Evolutionary conservation across 192 early-diverging fungal species (phyloP).

Genomic region (Chytriomyces sp.): DNA sequence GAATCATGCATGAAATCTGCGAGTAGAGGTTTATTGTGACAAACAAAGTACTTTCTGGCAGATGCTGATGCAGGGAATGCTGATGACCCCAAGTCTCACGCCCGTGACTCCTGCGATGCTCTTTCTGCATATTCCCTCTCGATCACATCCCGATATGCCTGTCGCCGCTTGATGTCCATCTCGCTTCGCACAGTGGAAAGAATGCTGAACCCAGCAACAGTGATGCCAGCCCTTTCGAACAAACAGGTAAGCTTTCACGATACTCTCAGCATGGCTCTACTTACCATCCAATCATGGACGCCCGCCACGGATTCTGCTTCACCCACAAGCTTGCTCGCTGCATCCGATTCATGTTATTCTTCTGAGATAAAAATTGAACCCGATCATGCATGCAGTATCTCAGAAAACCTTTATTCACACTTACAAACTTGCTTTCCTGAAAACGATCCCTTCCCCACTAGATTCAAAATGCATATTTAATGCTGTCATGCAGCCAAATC

Average conservation of each 20-base stretch:
- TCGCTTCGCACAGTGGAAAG: background rate
- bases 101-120: background rate
- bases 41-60: too few relatives aligned
- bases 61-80: too few relatives aligned
- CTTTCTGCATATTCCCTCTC: background rate
- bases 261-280: background rate
- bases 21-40: background rate
- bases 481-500: too few relatives aligned
- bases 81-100: background rate
- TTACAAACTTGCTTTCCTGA: too few relatives aligned
- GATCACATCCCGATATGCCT: background rate
- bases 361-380: too few relatives aligned
- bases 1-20: background rate
- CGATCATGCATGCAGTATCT: too few relatives aligned
- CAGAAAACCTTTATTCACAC: too few relatives aligned
- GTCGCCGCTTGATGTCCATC: background rate
- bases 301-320: constrained; percentile 1
- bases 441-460: too few relatives aligned
- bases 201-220: background rate
- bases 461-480: too few relatives aligned
- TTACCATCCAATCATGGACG: background rate
- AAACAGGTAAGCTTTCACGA: background rate
- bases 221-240: constrained; percentile 3
- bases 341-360: too few relatives aligned
- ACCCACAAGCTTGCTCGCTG: background rate